Evolutionary conservation across 495 filamentous ascomycete genomes (phyloP).

Genomic region (Achaetomiella virescens): DNA sequence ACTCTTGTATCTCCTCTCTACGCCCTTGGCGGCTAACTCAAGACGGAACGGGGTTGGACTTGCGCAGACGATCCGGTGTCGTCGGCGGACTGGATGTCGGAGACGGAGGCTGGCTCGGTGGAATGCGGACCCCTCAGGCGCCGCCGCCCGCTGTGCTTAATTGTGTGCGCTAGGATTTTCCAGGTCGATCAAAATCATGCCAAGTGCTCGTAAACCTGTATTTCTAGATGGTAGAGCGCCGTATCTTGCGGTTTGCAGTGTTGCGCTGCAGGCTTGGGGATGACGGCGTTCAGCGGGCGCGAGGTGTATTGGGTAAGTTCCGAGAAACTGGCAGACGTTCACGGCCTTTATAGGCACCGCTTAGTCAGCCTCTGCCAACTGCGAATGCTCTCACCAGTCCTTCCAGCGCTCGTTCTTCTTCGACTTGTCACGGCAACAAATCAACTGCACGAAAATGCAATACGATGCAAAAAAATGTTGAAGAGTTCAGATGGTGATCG

Average conservation of each 20-base stretch:
- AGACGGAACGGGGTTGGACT: not conserved
- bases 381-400: too few species aligned
- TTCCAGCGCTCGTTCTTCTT: too few species aligned
- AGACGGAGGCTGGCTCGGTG: conserved; percentile 2
- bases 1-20: not conserved
- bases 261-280: conserved; percentile 22
- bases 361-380: conserved; percentile 23
- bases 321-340: conserved; percentile 9
- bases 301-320: conserved; percentile 33
- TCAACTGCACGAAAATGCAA: too few species aligned
- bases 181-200: conserved; percentile 10
- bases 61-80: not conserved
- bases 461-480: conserved; percentile 13
- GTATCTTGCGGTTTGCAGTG: conserved; percentile 20
- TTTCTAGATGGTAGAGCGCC: conserved; percentile 22
- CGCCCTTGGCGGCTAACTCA: not conserved
- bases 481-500: too few species aligned
- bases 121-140: conserved; percentile 9
- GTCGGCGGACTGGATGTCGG: not conserved
- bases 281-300: conserved; percentile 20
- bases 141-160: conserved; percentile 6
- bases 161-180: conserved; percentile 2
- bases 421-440: too few species aligned
- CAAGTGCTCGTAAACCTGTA: conserved; percentile 18
- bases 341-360: conserved; percentile 23